Evolutionary conservation across 2,329 filamentous ascomycete species (phyloP).

Genomic region (Alternaria dauci): DNA sequence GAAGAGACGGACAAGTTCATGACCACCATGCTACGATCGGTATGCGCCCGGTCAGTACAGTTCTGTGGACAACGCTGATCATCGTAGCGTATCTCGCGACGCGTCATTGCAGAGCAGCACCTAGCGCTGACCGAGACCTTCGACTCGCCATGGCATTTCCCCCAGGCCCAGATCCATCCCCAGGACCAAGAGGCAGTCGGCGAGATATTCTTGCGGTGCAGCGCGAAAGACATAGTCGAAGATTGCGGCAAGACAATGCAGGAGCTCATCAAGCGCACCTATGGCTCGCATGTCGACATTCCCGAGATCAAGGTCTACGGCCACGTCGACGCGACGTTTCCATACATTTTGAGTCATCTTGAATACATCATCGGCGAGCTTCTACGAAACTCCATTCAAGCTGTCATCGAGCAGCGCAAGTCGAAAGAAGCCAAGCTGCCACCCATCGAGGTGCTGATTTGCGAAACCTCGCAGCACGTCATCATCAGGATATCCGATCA

Average conservation of each 20-base stretch:
- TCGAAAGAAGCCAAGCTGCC: slow-evolving; percentile 64
- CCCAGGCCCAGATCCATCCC: slow-evolving; percentile 69
- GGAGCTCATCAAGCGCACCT: slow-evolving; percentile 76
- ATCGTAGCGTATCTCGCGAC: slow-evolving; percentile 82
- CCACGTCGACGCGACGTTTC: slow-evolving; percentile 88
- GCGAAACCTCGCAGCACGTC: slow-evolving; percentile 91
- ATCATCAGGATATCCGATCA: slow-evolving; percentile 96
- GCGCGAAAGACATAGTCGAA: slow-evolving; percentile 86
- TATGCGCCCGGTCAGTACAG: slow-evolving; percentile 57
- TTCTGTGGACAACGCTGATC: neutral
- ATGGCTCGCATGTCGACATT: slow-evolving; percentile 73
- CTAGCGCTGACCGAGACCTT: slow-evolving; percentile 94
- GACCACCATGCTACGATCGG: slow-evolving; percentile 89
- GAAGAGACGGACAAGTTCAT: slow-evolving; percentile 91
- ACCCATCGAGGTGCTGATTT: slow-evolving; percentile 92
- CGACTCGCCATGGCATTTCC: slow-evolving; percentile 88
- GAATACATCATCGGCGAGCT: slow-evolving; percentile 98
- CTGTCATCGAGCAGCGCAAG: slow-evolving; percentile 78
- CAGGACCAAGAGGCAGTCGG: slow-evolving; percentile 84
- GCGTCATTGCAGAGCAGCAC: slow-evolving; percentile 97
- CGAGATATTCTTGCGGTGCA: slow-evolving; percentile 93
- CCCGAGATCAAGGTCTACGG: slow-evolving; percentile 85
- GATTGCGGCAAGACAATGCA: slow-evolving; percentile 80
- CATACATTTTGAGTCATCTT: slow-evolving; percentile 93
- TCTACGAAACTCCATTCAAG: slow-evolving; percentile 92